Conservation (phyloP, 305 asterid species). For the Plantago coronopus region DNA sequence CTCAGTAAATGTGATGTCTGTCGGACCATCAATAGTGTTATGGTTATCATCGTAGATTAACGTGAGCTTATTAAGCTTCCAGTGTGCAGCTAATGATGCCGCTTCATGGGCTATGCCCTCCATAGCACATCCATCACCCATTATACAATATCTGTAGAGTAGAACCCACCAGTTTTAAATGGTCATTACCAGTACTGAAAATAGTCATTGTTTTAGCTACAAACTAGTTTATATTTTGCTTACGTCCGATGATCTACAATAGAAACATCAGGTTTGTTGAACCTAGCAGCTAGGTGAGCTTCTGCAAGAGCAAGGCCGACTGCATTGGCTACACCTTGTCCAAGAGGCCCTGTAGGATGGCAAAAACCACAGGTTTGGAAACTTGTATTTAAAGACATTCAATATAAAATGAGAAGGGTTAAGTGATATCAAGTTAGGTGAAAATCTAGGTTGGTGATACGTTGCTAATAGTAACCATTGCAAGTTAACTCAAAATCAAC, state of each 20-base stretch:
- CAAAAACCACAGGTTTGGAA: neutral
- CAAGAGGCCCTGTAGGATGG: conserved; percentile 41
- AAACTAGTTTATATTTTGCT: neutral
- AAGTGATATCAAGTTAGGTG: neutral
- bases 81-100: conserved; percentile 52
- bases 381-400: neutral
- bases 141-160: conserved; percentile 39
- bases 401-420: neutral
- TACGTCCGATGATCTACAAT: conserved; percentile 48
- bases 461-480: neutral
- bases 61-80: conserved; percentile 51
- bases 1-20: conserved; percentile 48
- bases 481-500: neutral
- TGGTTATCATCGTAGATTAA: conserved; percentile 43
- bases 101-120: conserved; percentile 57
- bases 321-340: conserved; percentile 57
- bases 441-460: too few species aligned
- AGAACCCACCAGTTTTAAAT: neutral
- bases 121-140: conserved; percentile 61
- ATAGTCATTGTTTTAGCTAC: neutral
- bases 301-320: conserved; percentile 57
- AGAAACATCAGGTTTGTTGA: conserved; percentile 41
- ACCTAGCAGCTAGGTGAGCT: conserved; percentile 49
- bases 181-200: neutral
- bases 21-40: conserved; percentile 47